Evolutionary conservation across 2,329 filamentous ascomycete genomes (phyloP).

Genomic region (Periconia sp.): DNA sequence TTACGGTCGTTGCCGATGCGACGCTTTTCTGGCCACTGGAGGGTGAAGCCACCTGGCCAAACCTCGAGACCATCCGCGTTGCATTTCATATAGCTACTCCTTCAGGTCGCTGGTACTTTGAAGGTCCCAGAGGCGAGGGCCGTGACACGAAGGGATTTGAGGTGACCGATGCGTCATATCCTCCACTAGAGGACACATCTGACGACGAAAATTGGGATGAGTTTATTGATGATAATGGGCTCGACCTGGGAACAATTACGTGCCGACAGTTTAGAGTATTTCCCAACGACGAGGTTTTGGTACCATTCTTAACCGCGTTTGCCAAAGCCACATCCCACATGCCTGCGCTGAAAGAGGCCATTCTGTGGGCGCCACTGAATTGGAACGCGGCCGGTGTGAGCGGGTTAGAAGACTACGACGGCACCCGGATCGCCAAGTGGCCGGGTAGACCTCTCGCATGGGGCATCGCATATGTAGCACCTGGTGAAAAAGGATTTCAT

Average conservation of each 20-base stretch:
- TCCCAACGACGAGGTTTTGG: not conserved
- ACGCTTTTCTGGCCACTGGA: slow-evolving; percentile 22
- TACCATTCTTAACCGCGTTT: slow-evolving; percentile 5
- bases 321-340: slow-evolving; percentile 3
- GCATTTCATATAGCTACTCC: slow-evolving; percentile 9
- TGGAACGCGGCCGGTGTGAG: not conserved
- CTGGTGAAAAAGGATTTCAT: slow-evolving; percentile 1
- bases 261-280: not conserved
- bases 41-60: slow-evolving; percentile 6
- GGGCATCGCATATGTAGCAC: slow-evolving; percentile 6
- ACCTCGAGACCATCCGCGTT: slow-evolving; percentile 6
- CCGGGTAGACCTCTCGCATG: not conserved
- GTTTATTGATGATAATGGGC: not conserved
- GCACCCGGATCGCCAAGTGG: not conserved
- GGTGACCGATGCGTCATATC: not conserved
- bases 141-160: not conserved
- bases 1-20: slow-evolving; percentile 13
- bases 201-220: slow-evolving; percentile 3
- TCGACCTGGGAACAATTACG: not conserved
- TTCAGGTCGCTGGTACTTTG: slow-evolving; percentile 12
- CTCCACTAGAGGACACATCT: slow-evolving; percentile 1
- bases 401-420: not conserved
- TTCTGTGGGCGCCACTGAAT: slow-evolving; percentile 1
- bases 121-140: slow-evolving; percentile 4
- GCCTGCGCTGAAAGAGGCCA: slow-evolving; percentile 1